Evolutionary conservation across 2,329 filamentous ascomycete genomes (phyloP).

Genomic region (Verticillium zaregamsianum): DNA sequence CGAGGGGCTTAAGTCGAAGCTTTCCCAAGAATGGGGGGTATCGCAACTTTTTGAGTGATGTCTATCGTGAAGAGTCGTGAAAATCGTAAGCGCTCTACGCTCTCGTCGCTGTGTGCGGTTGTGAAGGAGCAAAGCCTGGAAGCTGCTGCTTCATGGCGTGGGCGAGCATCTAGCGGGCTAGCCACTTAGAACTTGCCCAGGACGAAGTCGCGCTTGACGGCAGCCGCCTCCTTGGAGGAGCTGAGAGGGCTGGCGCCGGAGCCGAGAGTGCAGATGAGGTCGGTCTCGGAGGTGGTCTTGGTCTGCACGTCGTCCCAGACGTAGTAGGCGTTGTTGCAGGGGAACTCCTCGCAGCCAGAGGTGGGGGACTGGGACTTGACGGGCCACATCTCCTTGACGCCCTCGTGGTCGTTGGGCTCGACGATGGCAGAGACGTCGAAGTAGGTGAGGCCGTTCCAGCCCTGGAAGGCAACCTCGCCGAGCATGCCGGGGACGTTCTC

Average conservation of each 20-base stretch:
- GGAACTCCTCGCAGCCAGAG: conserved; percentile 49
- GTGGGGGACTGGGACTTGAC: conserved; percentile 26
- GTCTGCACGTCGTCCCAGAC: conserved; percentile 51
- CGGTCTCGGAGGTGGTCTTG: conserved; percentile 41
- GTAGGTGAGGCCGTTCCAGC: conserved; percentile 44
- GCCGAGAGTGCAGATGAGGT: conserved; percentile 50
- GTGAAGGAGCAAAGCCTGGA: not conserved
- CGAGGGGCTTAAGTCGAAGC: not conserved
- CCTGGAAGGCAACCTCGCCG: conserved; percentile 46
- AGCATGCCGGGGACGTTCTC: conserved; percentile 44
- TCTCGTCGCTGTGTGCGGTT: not conserved
- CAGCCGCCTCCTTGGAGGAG: conserved; percentile 2
- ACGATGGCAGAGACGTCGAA: conserved; percentile 58
- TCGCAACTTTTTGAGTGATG: not conserved
- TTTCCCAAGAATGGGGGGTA: not conserved
- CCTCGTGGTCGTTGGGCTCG: conserved; percentile 41
- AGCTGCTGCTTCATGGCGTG: not conserved
- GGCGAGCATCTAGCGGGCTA: not conserved
- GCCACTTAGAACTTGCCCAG: conserved; percentile 24
- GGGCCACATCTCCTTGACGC: conserved; percentile 53
- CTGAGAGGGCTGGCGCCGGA: conserved; percentile 20
- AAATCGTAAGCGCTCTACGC: not conserved
- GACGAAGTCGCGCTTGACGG: conserved; percentile 27
- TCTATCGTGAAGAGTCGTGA: conserved; percentile 1
- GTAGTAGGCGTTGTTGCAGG: conserved; percentile 52